Evolutionary conservation across 75 land plant genomes (phyloP).

Genomic region (Gnetum montanum): DNA sequence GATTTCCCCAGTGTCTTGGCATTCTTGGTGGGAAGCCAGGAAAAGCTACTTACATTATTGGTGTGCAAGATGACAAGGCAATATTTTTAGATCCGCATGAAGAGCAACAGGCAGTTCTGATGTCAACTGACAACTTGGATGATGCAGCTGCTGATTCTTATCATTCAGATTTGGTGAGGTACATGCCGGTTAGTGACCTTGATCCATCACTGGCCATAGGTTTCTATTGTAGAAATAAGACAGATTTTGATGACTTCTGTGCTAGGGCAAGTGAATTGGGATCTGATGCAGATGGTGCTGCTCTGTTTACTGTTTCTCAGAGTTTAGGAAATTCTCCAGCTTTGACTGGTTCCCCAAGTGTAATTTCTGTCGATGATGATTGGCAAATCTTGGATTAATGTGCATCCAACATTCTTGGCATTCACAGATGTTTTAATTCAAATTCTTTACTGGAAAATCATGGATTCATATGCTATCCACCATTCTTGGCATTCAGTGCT

Average conservation of each 20-base stretch:
- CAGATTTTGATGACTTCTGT: constrained; percentile 85
- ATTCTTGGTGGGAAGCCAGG: constrained; percentile 94
- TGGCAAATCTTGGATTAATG: too few species aligned
- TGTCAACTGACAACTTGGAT: constrained; percentile 39
- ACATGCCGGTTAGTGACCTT: constrained; percentile 61
- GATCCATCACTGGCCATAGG: constrained; percentile 96
- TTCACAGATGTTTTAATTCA: too few species aligned
- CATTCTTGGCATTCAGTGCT: too few species aligned
- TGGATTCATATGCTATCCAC: too few species aligned
- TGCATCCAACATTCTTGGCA: too few species aligned
- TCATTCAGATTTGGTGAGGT: constrained; percentile 64
- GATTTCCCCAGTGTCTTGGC: constrained; percentile 93
- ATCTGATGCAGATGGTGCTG: constrained; percentile 74
- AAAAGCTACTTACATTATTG: constrained; percentile 81
- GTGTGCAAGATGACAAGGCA: constrained; percentile 90
- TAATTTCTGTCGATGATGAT: constrained; percentile 21
- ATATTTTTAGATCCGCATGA: constrained; percentile 95
- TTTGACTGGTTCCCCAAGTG: neutral
- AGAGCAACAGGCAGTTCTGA: constrained; percentile 59
- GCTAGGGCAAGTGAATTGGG: constrained; percentile 67
- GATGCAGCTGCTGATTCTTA: constrained; percentile 82
- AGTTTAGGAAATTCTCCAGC: constrained; percentile 11
- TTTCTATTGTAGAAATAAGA: constrained; percentile 78
- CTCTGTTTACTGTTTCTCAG: constrained; percentile 71
- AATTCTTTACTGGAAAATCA: too few species aligned